Base-by-base conservation (phyloP, 371 early-diverging fungal genomes). In the Mortierella polycephala region DNA sequence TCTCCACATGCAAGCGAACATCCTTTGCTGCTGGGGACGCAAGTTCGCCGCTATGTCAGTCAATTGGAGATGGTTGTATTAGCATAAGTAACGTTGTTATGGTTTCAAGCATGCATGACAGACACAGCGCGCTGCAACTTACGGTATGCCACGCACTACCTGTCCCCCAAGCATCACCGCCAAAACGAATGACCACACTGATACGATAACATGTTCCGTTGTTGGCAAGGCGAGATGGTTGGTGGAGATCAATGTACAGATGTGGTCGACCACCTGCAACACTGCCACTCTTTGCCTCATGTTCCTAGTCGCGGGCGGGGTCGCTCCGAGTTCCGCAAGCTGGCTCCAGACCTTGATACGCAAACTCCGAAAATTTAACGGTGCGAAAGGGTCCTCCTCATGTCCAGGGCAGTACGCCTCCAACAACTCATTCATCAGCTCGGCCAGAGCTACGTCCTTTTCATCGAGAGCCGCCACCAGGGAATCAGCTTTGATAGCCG, bases 321-420 rank as follows among this genome's bases (percentile, higher is more conserved):
- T 44, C 23, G 44, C 44, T 5, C 23, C 55, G 23, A 30, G 10
- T 42, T 44, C 55, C 18, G 20, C 12, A 44, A 62, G 63, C 44
- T 42, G 18, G 30, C 45, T 11, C 63, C 53, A 62, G 0, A 62
- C 30, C 63, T 62, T 62, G 13, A 23, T 54, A 9, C 63, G 41
- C 54, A 62, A 13, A 53, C 42, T 16, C n/a, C 18, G 8, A 6
- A 62, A 20, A 53, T 54, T 42, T 13, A 53, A 53, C 3, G 63
- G 55, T 16, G 54, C 63, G 54, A 62, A 44, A 45, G 54, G 42
- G 55, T 62, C 63, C 37, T 53, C 54, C 45, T 62, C 45, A 20
- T 64, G 40, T n/a, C 40, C 64, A 18, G 57, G 49, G 18, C n/a
- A 64, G 18, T 64, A 64, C 13, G 64, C 47, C 56, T 55, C 64